A percentile compares a stretch with the other conserved stretches of the same genome.
phyloP scores from a whole-genome alignment of 352 stramenopile species.

The Pythium biforme region DNA sequence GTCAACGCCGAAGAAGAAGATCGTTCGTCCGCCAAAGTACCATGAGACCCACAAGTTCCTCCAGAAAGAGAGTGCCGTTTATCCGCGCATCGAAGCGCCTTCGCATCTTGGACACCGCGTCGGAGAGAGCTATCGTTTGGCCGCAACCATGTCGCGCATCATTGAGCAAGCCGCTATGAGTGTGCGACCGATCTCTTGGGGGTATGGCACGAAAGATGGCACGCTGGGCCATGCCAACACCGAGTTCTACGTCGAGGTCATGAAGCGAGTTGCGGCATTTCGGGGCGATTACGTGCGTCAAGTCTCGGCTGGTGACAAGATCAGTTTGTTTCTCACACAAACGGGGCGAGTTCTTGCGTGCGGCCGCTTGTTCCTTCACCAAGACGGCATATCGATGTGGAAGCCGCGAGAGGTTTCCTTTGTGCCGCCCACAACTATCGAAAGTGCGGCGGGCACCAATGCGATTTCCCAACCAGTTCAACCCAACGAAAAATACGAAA shows the following conservation, averaged over 20 bases:
- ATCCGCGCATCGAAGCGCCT: background rate
- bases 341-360: conserved; percentile 43
- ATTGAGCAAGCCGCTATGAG: conserved; percentile 28
- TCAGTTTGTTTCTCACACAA: conserved; percentile 67
- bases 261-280: conserved; percentile 42
- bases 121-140: conserved; percentile 41
- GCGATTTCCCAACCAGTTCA: no score
- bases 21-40: conserved; percentile 38
- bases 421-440: background rate
- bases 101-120: conserved; percentile 28
- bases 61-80: conserved; percentile 32
- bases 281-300: conserved; percentile 34
- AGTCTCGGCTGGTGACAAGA: conserved; percentile 47
- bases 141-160: conserved; percentile 38
- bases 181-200: conserved; percentile 48
- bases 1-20: conserved; percentile 31
- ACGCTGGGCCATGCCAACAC: conserved; percentile 41
- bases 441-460: no score
- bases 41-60: conserved; percentile 48
- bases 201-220: conserved; percentile 51
- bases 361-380: conserved; percentile 49
- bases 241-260: conserved; percentile 13
- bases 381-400: conserved; percentile 63
- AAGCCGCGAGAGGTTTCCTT: conserved; percentile 36
- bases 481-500: background rate